A percentile compares a stretch with the other conserved stretches of the same genome.
These are phyloP conservation scores for Hypoxylon sp. DNA, from an alignment of 2,329 filamentous ascomycete genomes.

Conservation along the genomic window DNA sequence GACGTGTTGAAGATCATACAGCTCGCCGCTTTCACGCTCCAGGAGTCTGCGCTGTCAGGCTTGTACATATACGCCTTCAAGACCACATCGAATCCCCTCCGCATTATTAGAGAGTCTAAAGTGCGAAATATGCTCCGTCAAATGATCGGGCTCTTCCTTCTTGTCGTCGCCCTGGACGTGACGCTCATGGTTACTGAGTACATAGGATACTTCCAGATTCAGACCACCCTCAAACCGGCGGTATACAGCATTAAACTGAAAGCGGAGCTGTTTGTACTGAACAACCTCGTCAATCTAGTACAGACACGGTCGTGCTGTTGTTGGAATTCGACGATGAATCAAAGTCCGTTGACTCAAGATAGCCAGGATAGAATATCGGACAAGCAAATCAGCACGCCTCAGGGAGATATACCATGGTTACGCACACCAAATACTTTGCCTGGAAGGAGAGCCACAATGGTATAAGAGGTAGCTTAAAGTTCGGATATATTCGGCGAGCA, in stretches of 20 bases:
- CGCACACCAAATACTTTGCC: not conserved
- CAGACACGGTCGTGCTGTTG: slow-evolving; percentile 16
- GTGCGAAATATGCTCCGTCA: slow-evolving; percentile 56
- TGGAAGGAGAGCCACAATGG: not conserved
- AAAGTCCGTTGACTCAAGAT: no score
- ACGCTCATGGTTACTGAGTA: slow-evolving; percentile 59
- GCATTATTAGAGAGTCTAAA: slow-evolving; percentile 50
- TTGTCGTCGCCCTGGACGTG: slow-evolving; percentile 60
- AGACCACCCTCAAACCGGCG: slow-evolving; percentile 59
- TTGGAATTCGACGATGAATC: slow-evolving; percentile 5
- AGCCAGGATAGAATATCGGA: slow-evolving; percentile 1
- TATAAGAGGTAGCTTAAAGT: not conserved
- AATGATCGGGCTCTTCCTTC: slow-evolving; percentile 61
- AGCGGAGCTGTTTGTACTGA: slow-evolving; percentile 70
- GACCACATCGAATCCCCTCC: slow-evolving; percentile 53
- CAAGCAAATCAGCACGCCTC: no score
- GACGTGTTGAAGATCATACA: slow-evolving; percentile 55
- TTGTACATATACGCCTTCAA: slow-evolving; percentile 68
- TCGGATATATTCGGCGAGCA: not conserved
- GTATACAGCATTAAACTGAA: slow-evolving; percentile 65
- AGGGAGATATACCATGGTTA: not conserved
- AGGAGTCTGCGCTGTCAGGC: slow-evolving; percentile 62
- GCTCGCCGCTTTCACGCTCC: slow-evolving; percentile 61
- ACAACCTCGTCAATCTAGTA: slow-evolving; percentile 54
- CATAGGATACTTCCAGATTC: slow-evolving; percentile 58